Evolutionary conservation across 2,329 filamentous ascomycete species (phyloP), one percentile per base, ranked within the genome.

Genomic region (Sporothrix phasma): DNA sequence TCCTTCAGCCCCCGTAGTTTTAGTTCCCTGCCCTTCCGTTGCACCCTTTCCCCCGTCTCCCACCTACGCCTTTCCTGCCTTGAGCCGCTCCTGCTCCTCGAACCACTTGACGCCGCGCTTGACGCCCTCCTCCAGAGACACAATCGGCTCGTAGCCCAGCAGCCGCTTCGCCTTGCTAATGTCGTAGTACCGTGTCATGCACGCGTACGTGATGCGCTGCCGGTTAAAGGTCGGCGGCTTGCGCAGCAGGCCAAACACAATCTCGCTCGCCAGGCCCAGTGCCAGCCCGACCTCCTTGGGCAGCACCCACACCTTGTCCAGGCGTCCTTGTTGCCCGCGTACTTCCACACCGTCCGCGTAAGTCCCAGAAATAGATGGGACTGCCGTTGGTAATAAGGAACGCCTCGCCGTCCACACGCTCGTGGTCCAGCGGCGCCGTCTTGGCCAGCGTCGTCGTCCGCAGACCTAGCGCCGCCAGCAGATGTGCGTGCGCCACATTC

Each of bases 311-410:
- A 83, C 82, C 68, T 80, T 76, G 59, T 79, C 78, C 5, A 78
- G 81, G 22, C 83, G 65, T 76, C 75, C 7, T 76, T 73, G 64
- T 75, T 79, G 41, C 85, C 85, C 11, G 83, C 83, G 47, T 80
- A 81, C 67, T 77, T 77, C 90, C 90, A 97, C 54, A 96, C 81
- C 45, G 86, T 85, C 46, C 90, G 83, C 65, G 89, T 85, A 73
- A 89, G 75, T 96, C 91, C 86, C 94, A 95, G 76, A 96, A 95
- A 74, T 93, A 93, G 22, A 95, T 81, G 5, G 93, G 93, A 69
- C 85, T 80, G 75, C 92, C 90, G 74, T 97, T 97, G 65, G 91
- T 94, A 72, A 97, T 84, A 77, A 96, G 86, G 78, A 97, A 93
- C 60, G 87, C 87, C 74, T 97, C 87, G 65, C 93, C 94, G 73